These are phyloP conservation scores for Talaromyces sp. DNA, from an alignment of 2,329 filamentous ascomycete species.

Conservation along the genomic window DNA sequence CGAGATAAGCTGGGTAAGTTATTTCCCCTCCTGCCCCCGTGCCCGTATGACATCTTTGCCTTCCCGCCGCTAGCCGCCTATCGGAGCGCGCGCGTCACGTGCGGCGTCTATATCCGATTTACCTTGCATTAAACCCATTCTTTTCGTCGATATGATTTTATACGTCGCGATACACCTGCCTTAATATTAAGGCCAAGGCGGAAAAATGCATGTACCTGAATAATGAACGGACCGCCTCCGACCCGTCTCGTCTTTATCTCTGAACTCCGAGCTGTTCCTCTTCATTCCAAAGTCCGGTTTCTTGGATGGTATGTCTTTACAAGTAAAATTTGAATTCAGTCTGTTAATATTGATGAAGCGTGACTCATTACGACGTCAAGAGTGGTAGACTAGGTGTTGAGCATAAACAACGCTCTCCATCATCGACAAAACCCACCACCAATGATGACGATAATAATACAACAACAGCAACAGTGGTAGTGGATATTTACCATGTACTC, in stretches of 20 bases:
- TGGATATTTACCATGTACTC: conserved; percentile 70
- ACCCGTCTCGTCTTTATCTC: conserved; percentile 63
- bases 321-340: conserved; percentile 2
- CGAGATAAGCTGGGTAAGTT: background rate
- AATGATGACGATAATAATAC: background rate
- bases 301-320: conserved; percentile 63
- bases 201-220: background rate
- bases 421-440: conserved; percentile 20
- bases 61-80: conserved; percentile 18
- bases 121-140: no score
- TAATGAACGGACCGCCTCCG: conserved; percentile 55
- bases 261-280: conserved; percentile 48
- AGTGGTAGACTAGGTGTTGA: conserved; percentile 63
- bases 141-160: background rate
- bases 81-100: conserved; percentile 29
- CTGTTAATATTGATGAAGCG: conserved; percentile 40
- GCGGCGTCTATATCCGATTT: conserved; percentile 3
- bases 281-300: conserved; percentile 80
- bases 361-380: conserved; percentile 53
- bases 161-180: background rate
- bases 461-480: conserved; percentile 34
- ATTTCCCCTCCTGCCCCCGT: conserved; percentile 1
- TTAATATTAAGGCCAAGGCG: background rate
- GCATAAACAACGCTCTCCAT: conserved; percentile 53
- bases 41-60: conserved; percentile 12